phyloP scores from a whole-genome alignment of 805 yeast species.

The Limtongia smithiae region DNA sequence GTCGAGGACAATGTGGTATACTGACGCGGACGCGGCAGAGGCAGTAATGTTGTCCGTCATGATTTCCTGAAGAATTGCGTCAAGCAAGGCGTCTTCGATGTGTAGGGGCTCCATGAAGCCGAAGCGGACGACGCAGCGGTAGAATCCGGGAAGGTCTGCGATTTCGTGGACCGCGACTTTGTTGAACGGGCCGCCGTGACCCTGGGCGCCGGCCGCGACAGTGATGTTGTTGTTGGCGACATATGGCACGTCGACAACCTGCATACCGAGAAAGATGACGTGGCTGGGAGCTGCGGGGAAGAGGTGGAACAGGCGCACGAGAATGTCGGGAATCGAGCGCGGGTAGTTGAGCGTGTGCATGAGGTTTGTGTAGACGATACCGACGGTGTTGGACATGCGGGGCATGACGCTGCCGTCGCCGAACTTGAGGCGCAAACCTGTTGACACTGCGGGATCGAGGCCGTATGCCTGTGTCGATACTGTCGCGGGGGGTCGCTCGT shows the following conservation, averaged over 20 bases:
- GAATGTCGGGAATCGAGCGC: conserved; percentile 47
- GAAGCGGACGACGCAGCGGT: conserved; percentile 47
- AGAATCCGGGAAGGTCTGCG: conserved; percentile 44
- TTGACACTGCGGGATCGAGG: not conserved
- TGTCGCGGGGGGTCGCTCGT: not conserved
- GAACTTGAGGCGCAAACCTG: not conserved
- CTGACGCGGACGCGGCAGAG: not conserved
- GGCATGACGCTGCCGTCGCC: conserved; percentile 4
- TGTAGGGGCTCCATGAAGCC: conserved; percentile 48
- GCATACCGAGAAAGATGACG: conserved; percentile 45
- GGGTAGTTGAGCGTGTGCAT: conserved; percentile 41
- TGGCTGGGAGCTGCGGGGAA: conserved; percentile 46
- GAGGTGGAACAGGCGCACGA: conserved; percentile 40
- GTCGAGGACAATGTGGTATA: conserved; percentile 9
- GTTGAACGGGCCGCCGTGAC: conserved; percentile 41
- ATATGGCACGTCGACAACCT: conserved; percentile 45
- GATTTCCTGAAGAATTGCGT: not conserved
- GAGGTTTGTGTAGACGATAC: conserved; percentile 42
- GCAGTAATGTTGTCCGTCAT: not conserved
- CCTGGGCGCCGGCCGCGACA: too few species aligned
- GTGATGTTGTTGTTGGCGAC: too few species aligned
- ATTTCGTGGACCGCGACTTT: conserved; percentile 41
- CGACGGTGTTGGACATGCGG: conserved; percentile 39
- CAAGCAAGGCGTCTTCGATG: conserved; percentile 23
- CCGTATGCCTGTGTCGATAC: too few species aligned